Evolutionary conservation across 2,329 filamentous ascomycete genomes (phyloP).

Genomic region (Pestalotiopsis sp.): DNA sequence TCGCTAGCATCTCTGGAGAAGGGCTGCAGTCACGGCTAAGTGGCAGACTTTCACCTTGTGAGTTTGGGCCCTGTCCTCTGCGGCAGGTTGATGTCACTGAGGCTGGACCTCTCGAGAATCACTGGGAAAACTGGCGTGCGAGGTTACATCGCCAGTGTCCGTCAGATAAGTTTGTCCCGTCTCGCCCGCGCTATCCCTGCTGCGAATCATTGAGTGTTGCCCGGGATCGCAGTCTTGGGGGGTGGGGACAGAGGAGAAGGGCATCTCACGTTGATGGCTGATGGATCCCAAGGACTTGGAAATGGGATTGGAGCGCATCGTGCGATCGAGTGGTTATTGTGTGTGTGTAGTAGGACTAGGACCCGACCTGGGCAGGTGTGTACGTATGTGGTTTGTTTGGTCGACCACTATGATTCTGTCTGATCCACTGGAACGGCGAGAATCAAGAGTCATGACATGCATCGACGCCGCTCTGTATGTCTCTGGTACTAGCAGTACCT

Average conservation of each 20-base stretch:
- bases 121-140: background rate
- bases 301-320: background rate
- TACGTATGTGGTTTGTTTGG: background rate
- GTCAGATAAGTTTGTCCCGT: conserved; percentile 10
- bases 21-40: background rate
- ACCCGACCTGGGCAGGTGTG: background rate
- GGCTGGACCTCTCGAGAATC: background rate
- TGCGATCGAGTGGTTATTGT: background rate
- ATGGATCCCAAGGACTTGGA: conserved; percentile 9
- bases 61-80: background rate
- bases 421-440: background rate
- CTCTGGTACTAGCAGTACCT: background rate
- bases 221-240: background rate
- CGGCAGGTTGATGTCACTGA: conserved; percentile 5
- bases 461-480: background rate
- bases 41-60: background rate
- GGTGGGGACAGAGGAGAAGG: background rate
- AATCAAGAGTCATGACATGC: background rate
- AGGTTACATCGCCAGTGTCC: conserved; percentile 14
- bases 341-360: background rate
- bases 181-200: conserved; percentile 7
- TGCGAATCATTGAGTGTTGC: conserved; percentile 9
- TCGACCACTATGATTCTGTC: background rate
- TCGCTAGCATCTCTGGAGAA: background rate
- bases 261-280: background rate